phyloP scores from a whole-genome alignment of 75 land plant genomes.

The Pinus albicaulis region DNA sequence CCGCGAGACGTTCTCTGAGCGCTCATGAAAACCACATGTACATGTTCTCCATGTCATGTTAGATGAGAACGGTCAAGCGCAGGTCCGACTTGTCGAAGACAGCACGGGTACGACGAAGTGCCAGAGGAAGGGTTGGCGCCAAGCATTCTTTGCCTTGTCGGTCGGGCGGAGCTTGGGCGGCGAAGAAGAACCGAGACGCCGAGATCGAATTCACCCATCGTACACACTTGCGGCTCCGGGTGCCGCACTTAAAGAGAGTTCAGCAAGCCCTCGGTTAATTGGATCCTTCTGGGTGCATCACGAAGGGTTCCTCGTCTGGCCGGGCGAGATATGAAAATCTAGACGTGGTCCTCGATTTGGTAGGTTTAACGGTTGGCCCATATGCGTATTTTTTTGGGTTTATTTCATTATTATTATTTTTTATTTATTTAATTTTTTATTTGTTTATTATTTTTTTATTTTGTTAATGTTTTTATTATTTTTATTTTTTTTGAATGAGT shows the following conservation, averaged over 20 bases:
- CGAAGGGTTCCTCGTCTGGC: too few species aligned
- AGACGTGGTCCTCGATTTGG: too few species aligned
- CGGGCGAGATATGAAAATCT: too few species aligned
- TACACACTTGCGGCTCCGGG: constrained; percentile 23
- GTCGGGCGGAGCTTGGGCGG: constrained; percentile 52
- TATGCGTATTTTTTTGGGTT: too few species aligned
- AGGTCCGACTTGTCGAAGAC: constrained; percentile 70
- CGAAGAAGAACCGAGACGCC: constrained; percentile 97
- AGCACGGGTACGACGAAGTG: constrained; percentile 18
- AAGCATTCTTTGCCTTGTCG: constrained; percentile 63
- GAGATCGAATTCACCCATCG: constrained; percentile 76
- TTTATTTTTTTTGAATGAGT: too few species aligned
- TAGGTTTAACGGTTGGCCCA: too few species aligned
- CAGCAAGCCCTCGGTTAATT: constrained; percentile 32
- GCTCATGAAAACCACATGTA: constrained; percentile 95
- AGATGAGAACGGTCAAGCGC: constrained; percentile 74
- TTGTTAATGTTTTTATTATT: too few species aligned
- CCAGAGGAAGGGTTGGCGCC: constrained; percentile 21
- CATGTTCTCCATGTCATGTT: constrained; percentile 98
- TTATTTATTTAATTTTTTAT: too few species aligned
- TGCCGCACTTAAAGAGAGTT: constrained; percentile 33
- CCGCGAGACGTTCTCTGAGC: constrained; percentile 80
- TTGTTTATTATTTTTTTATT: too few species aligned
- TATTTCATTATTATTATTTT: too few species aligned
- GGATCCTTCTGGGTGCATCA: too few species aligned